Evolutionary conservation across 75 land plant genomes (phyloP).

Genomic region (Selaginella tamariscina): DNA sequence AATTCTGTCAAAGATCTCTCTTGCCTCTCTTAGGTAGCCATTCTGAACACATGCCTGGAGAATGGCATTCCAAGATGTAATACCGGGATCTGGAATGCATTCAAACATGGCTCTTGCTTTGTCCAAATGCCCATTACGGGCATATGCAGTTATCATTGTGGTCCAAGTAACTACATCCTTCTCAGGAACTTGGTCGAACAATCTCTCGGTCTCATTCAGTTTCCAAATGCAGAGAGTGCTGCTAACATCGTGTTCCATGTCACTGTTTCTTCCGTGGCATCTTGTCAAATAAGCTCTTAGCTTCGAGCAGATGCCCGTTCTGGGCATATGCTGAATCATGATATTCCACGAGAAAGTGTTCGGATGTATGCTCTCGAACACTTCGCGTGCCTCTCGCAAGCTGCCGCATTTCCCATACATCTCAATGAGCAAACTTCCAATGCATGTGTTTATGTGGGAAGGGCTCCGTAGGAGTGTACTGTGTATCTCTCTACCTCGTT

Average conservation of each 20-base stretch:
- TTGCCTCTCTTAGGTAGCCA: neutral
- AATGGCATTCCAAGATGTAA: neutral
- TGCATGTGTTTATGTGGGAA: neutral
- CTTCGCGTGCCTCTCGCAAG: neutral
- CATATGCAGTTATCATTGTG: neutral
- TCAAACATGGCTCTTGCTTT: neutral
- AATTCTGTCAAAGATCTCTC: neutral
- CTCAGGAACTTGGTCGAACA: neutral
- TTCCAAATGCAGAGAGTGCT: neutral
- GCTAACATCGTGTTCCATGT: neutral
- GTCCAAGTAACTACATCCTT: neutral
- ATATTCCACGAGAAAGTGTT: constrained; percentile 4
- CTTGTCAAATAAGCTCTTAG: neutral
- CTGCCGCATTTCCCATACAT: constrained; percentile 6
- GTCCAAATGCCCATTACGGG: neutral
- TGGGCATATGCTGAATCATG: constrained; percentile 5
- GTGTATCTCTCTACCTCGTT: no score
- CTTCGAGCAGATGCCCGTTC: neutral
- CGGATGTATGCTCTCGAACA: neutral
- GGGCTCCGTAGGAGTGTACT: no score
- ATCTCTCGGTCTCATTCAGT: neutral
- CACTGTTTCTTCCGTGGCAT: neutral
- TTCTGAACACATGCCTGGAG: neutral
- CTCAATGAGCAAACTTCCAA: neutral
- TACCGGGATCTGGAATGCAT: neutral